These are phyloP conservation scores for Hymenoscyphus fraxineus DNA, from an alignment of 2,329 filamentous ascomycete genomes.

Conservation along the genomic window DNA sequence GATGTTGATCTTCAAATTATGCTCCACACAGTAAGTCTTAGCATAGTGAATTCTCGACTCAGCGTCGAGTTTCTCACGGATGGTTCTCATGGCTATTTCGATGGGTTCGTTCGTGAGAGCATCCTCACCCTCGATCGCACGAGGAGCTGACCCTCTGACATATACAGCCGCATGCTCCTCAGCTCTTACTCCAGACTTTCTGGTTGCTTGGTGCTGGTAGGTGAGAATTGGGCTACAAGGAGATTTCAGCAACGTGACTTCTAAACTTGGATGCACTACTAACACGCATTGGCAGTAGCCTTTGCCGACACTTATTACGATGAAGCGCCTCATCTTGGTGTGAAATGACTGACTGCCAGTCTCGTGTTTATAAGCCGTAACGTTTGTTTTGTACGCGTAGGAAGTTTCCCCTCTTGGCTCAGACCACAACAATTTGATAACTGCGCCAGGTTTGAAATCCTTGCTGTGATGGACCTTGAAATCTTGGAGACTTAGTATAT, in stretches of 20 bases:
- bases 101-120: no score
- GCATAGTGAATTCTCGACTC: constrained; percentile 26
- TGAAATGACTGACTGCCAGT: neutral
- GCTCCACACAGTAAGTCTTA: constrained; percentile 28
- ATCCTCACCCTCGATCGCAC: no score
- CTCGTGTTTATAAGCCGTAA: neutral
- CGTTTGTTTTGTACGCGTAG: neutral
- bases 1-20: constrained; percentile 25
- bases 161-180: neutral
- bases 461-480: neutral
- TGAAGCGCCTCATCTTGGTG: neutral
- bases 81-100: neutral
- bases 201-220: neutral
- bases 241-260: neutral
- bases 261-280: neutral
- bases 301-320: neutral
- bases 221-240: neutral
- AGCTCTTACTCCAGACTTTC: neutral
- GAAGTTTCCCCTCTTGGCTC: neutral
- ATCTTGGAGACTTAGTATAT: neutral
- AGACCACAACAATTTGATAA: neutral
- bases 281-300: neutral
- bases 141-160: neutral
- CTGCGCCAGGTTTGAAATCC: neutral
- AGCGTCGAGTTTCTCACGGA: neutral